Evolutionary conservation across 768 basidiomycete species (phyloP).

Genomic region (Serendipita vermifera): DNA sequence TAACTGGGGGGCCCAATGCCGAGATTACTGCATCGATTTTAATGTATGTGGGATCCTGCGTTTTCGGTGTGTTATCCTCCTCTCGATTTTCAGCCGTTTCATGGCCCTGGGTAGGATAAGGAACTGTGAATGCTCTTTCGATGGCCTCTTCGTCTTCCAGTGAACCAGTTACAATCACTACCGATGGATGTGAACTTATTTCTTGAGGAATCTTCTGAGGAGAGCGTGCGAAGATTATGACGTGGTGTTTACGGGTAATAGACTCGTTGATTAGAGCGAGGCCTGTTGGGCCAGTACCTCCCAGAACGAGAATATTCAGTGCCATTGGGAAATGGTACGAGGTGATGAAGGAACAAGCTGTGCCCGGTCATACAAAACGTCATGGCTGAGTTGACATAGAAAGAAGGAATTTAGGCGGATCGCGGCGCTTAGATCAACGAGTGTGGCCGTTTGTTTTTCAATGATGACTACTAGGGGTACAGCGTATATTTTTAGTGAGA

Average conservation of each 20-base stretch:
- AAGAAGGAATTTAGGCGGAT: too few species aligned
- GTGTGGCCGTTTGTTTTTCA: too few species aligned
- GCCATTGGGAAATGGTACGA: slow-evolving; percentile 15
- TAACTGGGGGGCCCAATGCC: slow-evolving; percentile 43
- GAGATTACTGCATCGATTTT: slow-evolving; percentile 35
- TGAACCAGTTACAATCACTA: slow-evolving; percentile 42
- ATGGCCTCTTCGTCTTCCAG: slow-evolving; percentile 41
- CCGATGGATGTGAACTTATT: slow-evolving; percentile 30
- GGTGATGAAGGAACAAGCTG: too few species aligned
- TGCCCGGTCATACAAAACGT: too few species aligned
- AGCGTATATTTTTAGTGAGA: too few species aligned
- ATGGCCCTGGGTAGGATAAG: slow-evolving; percentile 28
- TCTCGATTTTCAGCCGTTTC: not conserved
- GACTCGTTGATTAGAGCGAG: slow-evolving; percentile 43
- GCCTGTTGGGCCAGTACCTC: slow-evolving; percentile 53
- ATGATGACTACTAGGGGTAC: too few species aligned
- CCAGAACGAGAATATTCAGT: slow-evolving; percentile 56
- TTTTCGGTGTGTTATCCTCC: not conserved
- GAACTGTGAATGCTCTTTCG: slow-evolving; percentile 39
- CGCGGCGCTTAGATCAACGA: too few species aligned
- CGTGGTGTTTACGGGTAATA: slow-evolving; percentile 30
- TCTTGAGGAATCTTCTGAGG: slow-evolving; percentile 49
- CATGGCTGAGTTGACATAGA: too few species aligned
- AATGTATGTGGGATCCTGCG: not conserved
- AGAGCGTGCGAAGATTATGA: slow-evolving; percentile 52